Evolutionary conservation across 352 stramenopile species (phyloP).

Genomic region (Phytophthora ohioensis): DNA sequence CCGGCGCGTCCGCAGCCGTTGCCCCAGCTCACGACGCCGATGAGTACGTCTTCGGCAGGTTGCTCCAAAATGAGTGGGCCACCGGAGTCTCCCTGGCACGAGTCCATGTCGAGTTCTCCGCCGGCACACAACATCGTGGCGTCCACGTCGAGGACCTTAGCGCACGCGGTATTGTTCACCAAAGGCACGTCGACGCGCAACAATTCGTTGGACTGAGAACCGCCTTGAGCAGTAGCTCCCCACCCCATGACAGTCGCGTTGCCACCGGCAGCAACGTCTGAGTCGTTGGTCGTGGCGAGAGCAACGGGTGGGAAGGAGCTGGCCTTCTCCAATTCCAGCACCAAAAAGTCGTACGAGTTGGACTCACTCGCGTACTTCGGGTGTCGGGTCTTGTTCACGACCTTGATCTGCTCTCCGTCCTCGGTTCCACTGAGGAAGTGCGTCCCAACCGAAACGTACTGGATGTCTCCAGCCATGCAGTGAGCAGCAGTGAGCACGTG

Average conservation of each 20-base stretch:
- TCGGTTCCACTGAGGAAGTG: conserved; percentile 51
- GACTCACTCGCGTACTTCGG: conserved; percentile 48
- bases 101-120: conserved; percentile 52
- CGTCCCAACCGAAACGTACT: conserved; percentile 58
- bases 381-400: conserved; percentile 57
- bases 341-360: conserved; percentile 65
- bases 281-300: conserved; percentile 39
- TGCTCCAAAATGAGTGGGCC: conserved; percentile 34
- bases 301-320: conserved; percentile 49
- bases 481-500: conserved; percentile 71
- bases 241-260: conserved; percentile 54
- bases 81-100: conserved; percentile 61
- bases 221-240: conserved; percentile 34
- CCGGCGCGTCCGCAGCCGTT: conserved; percentile 52
- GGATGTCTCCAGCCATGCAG: conserved; percentile 47
- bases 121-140: conserved; percentile 66
- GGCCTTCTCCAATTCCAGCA: conserved; percentile 52
- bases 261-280: conserved; percentile 26
- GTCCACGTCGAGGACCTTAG: conserved; percentile 41
- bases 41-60: conserved; percentile 42
- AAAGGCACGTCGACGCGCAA: conserved; percentile 49
- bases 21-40: conserved; percentile 72
- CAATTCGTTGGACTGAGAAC: conserved; percentile 29
- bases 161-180: conserved; percentile 53
- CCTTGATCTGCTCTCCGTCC: conserved; percentile 58